These are phyloP conservation scores for Pseudogymnoascus sp. DNA, from an alignment of 2,329 filamentous ascomycete genomes.

Conservation along the genomic window DNA sequence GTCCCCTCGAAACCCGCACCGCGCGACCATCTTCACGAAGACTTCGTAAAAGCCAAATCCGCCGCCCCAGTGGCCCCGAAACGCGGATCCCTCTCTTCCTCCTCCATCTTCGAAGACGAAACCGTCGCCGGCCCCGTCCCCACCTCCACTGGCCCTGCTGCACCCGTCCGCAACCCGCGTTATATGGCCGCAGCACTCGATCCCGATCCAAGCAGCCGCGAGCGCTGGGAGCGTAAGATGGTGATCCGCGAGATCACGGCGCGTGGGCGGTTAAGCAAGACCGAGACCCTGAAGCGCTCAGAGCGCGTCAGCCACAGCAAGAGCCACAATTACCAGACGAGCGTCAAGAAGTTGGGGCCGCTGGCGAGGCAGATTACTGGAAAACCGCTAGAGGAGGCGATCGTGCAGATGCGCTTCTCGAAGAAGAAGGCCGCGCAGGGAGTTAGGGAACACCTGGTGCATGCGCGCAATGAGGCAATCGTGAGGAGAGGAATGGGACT, in stretches of 20 bases:
- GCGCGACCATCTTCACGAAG: conserved; percentile 53
- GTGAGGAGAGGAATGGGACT: conserved; percentile 80
- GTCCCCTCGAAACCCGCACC: conserved; percentile 27
- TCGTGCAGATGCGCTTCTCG: conserved; percentile 89
- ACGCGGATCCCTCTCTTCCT: conserved; percentile 37
- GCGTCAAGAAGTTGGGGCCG: conserved; percentile 82
- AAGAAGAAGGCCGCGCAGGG: conserved; percentile 87
- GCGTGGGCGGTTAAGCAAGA: conserved; percentile 57
- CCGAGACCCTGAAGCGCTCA: conserved; percentile 58
- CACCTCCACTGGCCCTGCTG: not conserved
- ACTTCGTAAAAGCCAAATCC: conserved; percentile 37
- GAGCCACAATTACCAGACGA: conserved; percentile 71
- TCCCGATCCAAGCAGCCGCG: conserved; percentile 63
- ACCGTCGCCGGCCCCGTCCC: conserved; percentile 23
- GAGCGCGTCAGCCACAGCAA: conserved; percentile 50
- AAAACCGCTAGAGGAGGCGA: conserved; percentile 89
- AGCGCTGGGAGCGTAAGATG: conserved; percentile 76
- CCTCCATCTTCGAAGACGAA: conserved; percentile 45
- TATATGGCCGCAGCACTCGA: conserved; percentile 59
- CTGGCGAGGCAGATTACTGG: conserved; percentile 83
- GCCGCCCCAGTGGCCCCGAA: conserved; percentile 29
- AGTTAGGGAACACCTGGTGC: conserved; percentile 68
- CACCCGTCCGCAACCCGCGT: conserved; percentile 34
- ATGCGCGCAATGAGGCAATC: conserved; percentile 74
- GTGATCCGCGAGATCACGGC: conserved; percentile 66